Conservation (phyloP, 2,329 filamentous ascomycete species). For the Akanthomyces uredinophilus region DNA sequence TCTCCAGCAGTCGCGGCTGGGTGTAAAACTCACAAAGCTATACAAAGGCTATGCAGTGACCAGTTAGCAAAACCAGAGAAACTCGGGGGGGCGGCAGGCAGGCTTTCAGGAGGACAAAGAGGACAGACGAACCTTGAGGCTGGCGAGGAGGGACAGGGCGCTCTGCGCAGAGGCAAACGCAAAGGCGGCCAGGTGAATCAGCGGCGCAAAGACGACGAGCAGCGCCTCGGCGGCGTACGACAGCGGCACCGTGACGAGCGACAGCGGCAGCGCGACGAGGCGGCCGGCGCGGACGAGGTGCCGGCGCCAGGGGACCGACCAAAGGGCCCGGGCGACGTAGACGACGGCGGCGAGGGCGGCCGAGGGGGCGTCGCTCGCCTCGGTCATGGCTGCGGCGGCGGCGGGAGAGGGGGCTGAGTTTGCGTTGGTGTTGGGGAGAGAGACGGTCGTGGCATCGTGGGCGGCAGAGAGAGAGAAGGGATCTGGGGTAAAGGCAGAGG, state of each 20-base stretch:
- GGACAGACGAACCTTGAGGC: slow-evolving; percentile 33
- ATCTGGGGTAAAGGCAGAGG: too few species aligned
- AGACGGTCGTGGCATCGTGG: too few species aligned
- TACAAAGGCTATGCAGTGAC: slow-evolving; percentile 9
- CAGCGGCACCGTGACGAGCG: slow-evolving; percentile 27
- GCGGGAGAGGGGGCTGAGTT: neutral
- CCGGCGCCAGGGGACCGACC: slow-evolving; percentile 25
- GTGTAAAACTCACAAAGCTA: slow-evolving; percentile 16
- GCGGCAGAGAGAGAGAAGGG: too few species aligned
- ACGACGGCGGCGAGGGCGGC: slow-evolving; percentile 24
- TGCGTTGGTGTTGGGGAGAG: neutral
- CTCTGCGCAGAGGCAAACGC: slow-evolving; percentile 20
- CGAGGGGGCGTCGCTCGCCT: slow-evolving; percentile 20
- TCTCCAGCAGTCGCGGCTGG: too few species aligned
- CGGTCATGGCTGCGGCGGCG: slow-evolving; percentile 7
- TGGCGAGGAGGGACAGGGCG: slow-evolving; percentile 25
- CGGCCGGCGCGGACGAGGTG: slow-evolving; percentile 21
- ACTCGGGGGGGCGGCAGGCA: neutral
- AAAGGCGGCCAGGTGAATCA: slow-evolving; percentile 30
- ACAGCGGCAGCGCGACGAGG: slow-evolving; percentile 27
- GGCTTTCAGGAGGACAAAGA: neutral
- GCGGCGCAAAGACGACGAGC: slow-evolving; percentile 32
- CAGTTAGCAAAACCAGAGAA: slow-evolving; percentile 3
- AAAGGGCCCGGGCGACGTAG: slow-evolving; percentile 16
- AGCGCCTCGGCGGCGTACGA: slow-evolving; percentile 24